Evolutionary conservation across 352 stramenopile species (phyloP), one percentile per base, ranked within the genome.

Genomic region (Globisporangium radiosum): DNA sequence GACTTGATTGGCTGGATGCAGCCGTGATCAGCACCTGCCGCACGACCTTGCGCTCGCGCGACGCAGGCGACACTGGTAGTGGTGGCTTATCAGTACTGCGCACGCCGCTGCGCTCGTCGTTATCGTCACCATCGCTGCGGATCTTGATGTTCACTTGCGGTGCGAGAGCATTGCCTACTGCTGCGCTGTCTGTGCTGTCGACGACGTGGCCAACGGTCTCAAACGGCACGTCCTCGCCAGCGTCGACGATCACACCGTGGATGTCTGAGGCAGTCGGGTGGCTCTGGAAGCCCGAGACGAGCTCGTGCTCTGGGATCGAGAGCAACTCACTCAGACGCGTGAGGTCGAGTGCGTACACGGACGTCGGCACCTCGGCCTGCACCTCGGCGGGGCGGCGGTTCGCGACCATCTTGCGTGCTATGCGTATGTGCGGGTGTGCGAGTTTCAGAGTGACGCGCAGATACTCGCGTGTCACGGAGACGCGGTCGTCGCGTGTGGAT

Each of bases 21-120:
- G 83, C 83, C 49, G 83, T 92, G 64, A 92, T 82, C 47, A 92
- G 64, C 56, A 90, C 83, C 56, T 92, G 75, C 50, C 85, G 86
- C 25, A 90, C 83, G 9, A 59, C 59, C 25, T 48, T 45, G 36
- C 44, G 39, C 47, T 52, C 47, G 17, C 14, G 7, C 8, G 47
- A 14, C 7, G 17, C 8, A 8, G 47, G 17, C 19, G 47, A 52
- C 47, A 9, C 42, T 15, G 42, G 15, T 13, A 45, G 17, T 15
- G 19, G 19, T 13, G 47, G 17, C 19, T 39, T 52, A 17, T 4
- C n/a, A n/a, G 47, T 17, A 7, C 14, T 47, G 8, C 42, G 42
- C 39, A 55, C 0, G 38, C 42, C 39, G 14, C 36, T 48, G 52
- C 47, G 25, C 17, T 52, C 47, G 17, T 52, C 47, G 47, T 6